These are phyloP conservation scores for Verbascum thapsus DNA, from an alignment of 257 asterid species.

Conservation along the genomic window DNA sequence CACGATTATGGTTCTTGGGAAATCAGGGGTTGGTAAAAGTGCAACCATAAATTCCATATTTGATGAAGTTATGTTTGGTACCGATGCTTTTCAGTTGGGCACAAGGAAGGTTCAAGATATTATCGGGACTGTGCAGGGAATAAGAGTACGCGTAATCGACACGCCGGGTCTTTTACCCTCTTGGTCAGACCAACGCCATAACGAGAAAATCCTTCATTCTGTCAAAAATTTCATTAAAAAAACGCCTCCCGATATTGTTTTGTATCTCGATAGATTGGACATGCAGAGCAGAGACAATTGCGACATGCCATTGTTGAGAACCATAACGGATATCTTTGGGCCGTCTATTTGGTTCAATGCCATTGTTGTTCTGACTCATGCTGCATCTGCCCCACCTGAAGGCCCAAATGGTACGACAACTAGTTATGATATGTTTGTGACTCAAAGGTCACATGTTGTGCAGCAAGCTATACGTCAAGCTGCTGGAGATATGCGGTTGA, in stretches of 20 bases:
- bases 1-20: slow-evolving; percentile 97
- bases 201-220: slow-evolving; percentile 77
- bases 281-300: slow-evolving; percentile 91
- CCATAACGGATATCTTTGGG: slow-evolving; percentile 88
- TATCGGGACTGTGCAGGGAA: slow-evolving; percentile 96
- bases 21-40: slow-evolving; percentile 98
- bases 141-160: slow-evolving; percentile 89
- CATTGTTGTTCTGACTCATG: slow-evolving; percentile 95
- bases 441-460: slow-evolving; percentile 91
- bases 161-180: slow-evolving; percentile 98
- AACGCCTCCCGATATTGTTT: slow-evolving; percentile 92
- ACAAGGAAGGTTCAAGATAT: slow-evolving; percentile 97
- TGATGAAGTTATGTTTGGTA: slow-evolving; percentile 77
- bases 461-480: slow-evolving; percentile 98
- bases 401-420: slow-evolving; percentile 89
- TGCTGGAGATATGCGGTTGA: slow-evolving; percentile 94
- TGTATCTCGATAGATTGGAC: slow-evolving; percentile 96
- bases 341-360: slow-evolving; percentile 99
- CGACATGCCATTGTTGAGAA: slow-evolving; percentile 85
- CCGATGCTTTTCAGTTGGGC: slow-evolving; percentile 86
- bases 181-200: slow-evolving; percentile 93
- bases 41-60: slow-evolving; percentile 96
- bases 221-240: slow-evolving; percentile 76
- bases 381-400: slow-evolving; percentile 98
- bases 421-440: slow-evolving; percentile 96